A percentile compares a stretch with the other conserved stretches of the same genome.
Evolutionary conservation across 345 rosid genomes (phyloP).

Genomic region (Eucalyptus guilfoylei): DNA sequence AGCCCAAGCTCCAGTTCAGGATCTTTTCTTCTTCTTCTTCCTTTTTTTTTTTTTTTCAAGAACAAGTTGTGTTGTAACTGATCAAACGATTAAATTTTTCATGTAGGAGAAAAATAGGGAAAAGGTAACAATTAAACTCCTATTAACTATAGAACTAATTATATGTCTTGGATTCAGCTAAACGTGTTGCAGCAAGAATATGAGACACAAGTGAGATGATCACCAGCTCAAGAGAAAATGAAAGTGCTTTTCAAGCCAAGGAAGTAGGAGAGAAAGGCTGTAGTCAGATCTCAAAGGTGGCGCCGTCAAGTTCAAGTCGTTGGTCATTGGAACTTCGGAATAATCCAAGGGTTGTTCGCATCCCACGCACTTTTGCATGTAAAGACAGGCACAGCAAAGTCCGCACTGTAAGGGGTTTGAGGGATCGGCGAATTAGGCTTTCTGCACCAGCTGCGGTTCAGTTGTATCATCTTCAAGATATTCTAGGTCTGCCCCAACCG

Average conservation of each 20-base stretch:
- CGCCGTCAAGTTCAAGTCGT: neutral
- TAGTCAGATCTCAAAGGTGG: neutral
- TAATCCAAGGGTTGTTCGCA: slow-evolving; percentile 6
- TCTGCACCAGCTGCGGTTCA: slow-evolving; percentile 1
- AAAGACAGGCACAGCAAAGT: slow-evolving; percentile 16
- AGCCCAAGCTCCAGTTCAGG: neutral
- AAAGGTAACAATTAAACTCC: neutral
- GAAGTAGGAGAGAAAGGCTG: neutral
- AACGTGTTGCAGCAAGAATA: neutral
- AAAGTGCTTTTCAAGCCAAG: neutral
- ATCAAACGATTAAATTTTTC: neutral
- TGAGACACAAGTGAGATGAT: neutral
- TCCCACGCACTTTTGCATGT: neutral
- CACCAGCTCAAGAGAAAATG: neutral
- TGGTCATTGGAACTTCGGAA: neutral
- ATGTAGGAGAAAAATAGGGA: neutral
- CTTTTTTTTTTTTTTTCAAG: neutral
- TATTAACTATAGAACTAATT: neutral
- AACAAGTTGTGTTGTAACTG: neutral
- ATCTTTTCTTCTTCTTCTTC: neutral
- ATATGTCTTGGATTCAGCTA: neutral
- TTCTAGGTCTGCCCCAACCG: slow-evolving; percentile 4
- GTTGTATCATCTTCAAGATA: slow-evolving; percentile 5
- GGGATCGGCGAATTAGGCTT: slow-evolving; percentile 4
- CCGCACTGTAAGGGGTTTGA: neutral